Percentiles rank a stretch among this genome's conserved stretches.
Evolutionary conservation across 306 rosid genomes (phyloP).

Genomic region (Sicyos edulis): DNA sequence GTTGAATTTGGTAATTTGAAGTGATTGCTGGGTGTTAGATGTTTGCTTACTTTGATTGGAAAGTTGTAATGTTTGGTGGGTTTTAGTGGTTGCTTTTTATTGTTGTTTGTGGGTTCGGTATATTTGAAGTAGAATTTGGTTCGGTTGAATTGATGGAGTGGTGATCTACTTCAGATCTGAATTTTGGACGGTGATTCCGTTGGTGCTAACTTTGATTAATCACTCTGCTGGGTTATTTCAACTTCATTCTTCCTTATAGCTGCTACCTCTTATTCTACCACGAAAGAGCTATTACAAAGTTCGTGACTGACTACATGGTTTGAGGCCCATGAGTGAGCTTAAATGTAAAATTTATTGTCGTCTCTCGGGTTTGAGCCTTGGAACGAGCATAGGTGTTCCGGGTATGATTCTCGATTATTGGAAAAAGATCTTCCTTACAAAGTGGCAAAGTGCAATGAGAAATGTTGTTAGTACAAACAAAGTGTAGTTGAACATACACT

Average conservation of each 20-base stretch:
- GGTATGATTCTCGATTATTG: too few relatives aligned
- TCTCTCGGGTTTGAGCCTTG: too few relatives aligned
- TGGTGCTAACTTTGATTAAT: not conserved
- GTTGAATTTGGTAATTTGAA: not conserved
- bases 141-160: not conserved
- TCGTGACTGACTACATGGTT: not conserved
- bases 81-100: not conserved
- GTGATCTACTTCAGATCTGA: constrained; percentile 18
- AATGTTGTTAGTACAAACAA: too few relatives aligned
- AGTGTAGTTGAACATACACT: too few relatives aligned
- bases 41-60: not conserved
- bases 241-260: not conserved
- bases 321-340: too few relatives aligned
- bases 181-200: not conserved
- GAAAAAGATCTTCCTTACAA: not conserved
- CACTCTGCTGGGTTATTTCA: not conserved
- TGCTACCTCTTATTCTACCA: not conserved
- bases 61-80: not conserved
- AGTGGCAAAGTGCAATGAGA: not conserved
- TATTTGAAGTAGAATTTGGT: not conserved
- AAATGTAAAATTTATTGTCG: too few relatives aligned
- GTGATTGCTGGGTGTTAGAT: not conserved
- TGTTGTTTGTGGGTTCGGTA: not conserved
- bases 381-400: too few relatives aligned
- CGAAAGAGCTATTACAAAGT: not conserved